Evolutionary conservation across 1,139 yeast species (phyloP).

Genomic region (Geotrichum klebahnii): DNA sequence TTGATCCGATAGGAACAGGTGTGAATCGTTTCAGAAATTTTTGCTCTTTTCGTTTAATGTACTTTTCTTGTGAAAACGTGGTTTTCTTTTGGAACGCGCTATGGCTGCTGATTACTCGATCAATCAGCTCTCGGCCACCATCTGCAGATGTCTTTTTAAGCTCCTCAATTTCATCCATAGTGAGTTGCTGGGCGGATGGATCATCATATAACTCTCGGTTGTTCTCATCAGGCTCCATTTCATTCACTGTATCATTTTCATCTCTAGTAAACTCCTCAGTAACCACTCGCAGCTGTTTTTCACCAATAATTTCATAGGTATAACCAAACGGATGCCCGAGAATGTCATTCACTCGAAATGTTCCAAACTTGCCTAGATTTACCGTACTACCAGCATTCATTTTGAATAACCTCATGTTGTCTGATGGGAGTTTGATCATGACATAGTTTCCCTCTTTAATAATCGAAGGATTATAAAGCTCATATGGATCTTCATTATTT

Average conservation of each 20-base stretch:
- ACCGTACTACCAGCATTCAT: conserved; percentile 57
- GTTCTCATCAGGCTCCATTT: conserved; percentile 42
- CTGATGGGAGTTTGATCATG: conserved; percentile 74
- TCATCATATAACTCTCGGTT: conserved; percentile 77
- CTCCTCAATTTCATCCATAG: conserved; percentile 72
- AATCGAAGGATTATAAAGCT: conserved; percentile 12
- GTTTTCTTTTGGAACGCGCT: conserved; percentile 87
- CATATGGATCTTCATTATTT: conserved; percentile 2
- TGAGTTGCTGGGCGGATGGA: conserved; percentile 66
- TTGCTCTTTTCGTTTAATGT: conserved; percentile 83
- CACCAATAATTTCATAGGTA: conserved; percentile 72
- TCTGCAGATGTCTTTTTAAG: conserved; percentile 49
- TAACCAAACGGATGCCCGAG: conserved; percentile 84
- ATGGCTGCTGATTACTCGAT: conserved; percentile 76
- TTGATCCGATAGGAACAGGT: conserved; percentile 68
- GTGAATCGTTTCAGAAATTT: conserved; percentile 84
- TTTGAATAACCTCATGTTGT: conserved; percentile 66
- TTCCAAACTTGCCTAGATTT: conserved; percentile 89
- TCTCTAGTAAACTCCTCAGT: conserved; percentile 31
- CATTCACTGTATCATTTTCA: conserved; percentile 27
- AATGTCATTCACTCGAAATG: conserved; percentile 68
- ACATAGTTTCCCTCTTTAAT: conserved; percentile 42
- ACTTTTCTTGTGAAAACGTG: conserved; percentile 83
- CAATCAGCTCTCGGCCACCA: conserved; percentile 72
- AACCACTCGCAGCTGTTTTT: conserved; percentile 27